A percentile compares a stretch with the other conserved stretches of the same genome.
These are phyloP conservation scores for Tuber calosporum DNA, from an alignment of 495 filamentous ascomycete genomes.

Conservation along the genomic window DNA sequence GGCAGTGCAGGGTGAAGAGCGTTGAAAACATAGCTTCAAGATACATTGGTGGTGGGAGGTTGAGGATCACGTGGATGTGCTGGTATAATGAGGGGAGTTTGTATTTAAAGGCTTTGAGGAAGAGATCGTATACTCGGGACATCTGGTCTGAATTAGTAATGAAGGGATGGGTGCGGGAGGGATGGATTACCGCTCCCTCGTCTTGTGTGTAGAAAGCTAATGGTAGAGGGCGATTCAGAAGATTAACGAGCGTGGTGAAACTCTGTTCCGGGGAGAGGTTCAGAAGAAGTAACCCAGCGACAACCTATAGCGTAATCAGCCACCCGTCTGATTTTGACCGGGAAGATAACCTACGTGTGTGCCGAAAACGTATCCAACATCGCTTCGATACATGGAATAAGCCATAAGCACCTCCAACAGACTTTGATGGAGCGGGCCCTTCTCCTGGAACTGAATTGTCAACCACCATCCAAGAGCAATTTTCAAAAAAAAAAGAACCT, in stretches of 20 bases:
- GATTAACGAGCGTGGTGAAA: constrained; percentile 80
- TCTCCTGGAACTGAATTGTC: constrained; percentile 25
- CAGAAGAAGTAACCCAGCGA: constrained; percentile 81
- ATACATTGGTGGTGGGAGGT: constrained; percentile 49
- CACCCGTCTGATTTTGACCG: constrained; percentile 29
- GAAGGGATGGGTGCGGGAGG: not conserved
- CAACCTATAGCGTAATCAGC: constrained; percentile 49
- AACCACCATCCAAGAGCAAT: constrained; percentile 4
- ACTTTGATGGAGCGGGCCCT: constrained; percentile 63
- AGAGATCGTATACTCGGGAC: constrained; percentile 61
- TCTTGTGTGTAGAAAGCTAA: constrained; percentile 82
- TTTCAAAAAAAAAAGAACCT: not conserved
- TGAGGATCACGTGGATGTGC: constrained; percentile 55
- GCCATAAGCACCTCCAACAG: constrained; percentile 77
- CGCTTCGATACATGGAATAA: constrained; percentile 86
- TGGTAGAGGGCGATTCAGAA: constrained; percentile 80
- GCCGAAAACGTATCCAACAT: constrained; percentile 83
- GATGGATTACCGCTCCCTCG: constrained; percentile 48
- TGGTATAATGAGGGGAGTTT: constrained; percentile 64
- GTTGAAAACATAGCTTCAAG: constrained; percentile 50
- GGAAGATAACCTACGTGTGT: constrained; percentile 58
- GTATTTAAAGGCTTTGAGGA: constrained; percentile 61
- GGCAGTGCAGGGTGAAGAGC: constrained; percentile 51
- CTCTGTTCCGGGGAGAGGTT: constrained; percentile 61
- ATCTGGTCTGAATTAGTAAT: constrained; percentile 42